Evolutionary conservation across 805 yeast species (phyloP).

Genomic region (Cyberlindnera lachancei): DNA sequence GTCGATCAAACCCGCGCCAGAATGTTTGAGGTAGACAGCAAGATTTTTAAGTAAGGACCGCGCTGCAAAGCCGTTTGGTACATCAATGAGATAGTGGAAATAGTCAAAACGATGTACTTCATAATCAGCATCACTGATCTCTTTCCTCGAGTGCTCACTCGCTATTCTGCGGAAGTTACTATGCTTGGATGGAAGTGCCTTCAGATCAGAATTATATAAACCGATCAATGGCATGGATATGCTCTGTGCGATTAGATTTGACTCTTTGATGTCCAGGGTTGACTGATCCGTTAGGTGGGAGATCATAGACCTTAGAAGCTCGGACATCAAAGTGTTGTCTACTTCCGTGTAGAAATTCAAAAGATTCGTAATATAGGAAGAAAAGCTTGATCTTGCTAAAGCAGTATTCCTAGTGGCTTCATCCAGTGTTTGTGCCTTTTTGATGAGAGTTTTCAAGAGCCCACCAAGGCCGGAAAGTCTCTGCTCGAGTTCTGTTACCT

Average conservation of each 20-base stretch:
- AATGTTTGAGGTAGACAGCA: slow-evolving; percentile 7
- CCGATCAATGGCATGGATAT: slow-evolving; percentile 12
- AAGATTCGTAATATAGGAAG: slow-evolving; percentile 12
- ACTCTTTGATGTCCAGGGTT: slow-evolving; percentile 14
- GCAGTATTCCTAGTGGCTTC: slow-evolving; percentile 16
- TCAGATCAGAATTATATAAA: slow-evolving; percentile 17
- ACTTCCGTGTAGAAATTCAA: slow-evolving; percentile 4
- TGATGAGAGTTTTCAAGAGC: slow-evolving; percentile 10
- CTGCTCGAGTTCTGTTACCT: slow-evolving; percentile 7
- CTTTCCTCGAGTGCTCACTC: slow-evolving; percentile 6
- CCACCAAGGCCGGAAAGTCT: slow-evolving; percentile 3
- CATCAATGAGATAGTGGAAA: slow-evolving; percentile 30
- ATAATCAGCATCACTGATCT: slow-evolving; percentile 25
- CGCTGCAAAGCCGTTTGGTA: slow-evolving; percentile 18
- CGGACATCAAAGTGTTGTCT: slow-evolving; percentile 8
- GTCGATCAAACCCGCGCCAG: not conserved
- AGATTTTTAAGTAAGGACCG: slow-evolving; percentile 11
- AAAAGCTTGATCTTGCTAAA: slow-evolving; percentile 12
- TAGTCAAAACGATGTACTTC: slow-evolving; percentile 41
- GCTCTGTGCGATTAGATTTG: slow-evolving; percentile 10
- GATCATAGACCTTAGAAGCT: slow-evolving; percentile 11
- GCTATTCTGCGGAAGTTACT: slow-evolving; percentile 8
- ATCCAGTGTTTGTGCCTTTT: slow-evolving; percentile 15
- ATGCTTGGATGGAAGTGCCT: slow-evolving; percentile 8
- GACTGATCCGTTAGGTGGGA: slow-evolving; percentile 14